Evolutionary conservation across 768 basidiomycete species (phyloP), one percentile per base, ranked within the genome.

Genomic region (Pleurotus platypus): DNA sequence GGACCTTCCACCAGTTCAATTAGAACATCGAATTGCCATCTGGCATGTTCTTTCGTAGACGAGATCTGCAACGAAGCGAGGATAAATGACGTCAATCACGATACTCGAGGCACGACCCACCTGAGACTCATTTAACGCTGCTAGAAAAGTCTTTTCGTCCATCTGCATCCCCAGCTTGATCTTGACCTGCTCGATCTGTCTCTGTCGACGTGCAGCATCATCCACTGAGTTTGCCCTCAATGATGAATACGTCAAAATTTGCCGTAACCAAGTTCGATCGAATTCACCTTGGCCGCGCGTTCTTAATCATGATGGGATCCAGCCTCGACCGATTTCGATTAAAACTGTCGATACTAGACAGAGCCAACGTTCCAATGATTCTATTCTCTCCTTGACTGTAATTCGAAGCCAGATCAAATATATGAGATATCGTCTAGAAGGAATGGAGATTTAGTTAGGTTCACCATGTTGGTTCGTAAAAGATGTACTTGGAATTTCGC

Each of bases 1-100:
- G 96, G 94, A 0, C 97, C 97, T 63, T 98, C 94, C 26, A 98
- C 81, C 7, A 98, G 75, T 40, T 95, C 94, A 62, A 90, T 84
- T 54, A 98, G 75, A 16, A 86, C 81, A 9, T 98, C 94, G 66
- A 89, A 93, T 63, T 90, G 90, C 97, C 97, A 99, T 63, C 90
- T 94, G 4, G 83, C 82, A 60, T 91, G 85, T 62, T 98, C 95
- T 66, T 92, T 94, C 8, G 87, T 89, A 26, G 88, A 76, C 77
- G 92, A 88, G 11, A 96, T 90, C 90, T 92, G 61, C 35, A 15
- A 9, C 16, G 22, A n/a, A 24, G 20, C 12, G n/a, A n/a, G 12
- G 20, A 42, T 45, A 45, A 45, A 22, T 3, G 3, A 16, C 20
- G 27, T n/a, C 8, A n/a, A n/a, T n/a, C n/a, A n/a, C n/a, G n/a